Evolutionary conservation across 371 early-diverging fungal genomes (phyloP).

Genomic region (Mortierella sp.): DNA sequence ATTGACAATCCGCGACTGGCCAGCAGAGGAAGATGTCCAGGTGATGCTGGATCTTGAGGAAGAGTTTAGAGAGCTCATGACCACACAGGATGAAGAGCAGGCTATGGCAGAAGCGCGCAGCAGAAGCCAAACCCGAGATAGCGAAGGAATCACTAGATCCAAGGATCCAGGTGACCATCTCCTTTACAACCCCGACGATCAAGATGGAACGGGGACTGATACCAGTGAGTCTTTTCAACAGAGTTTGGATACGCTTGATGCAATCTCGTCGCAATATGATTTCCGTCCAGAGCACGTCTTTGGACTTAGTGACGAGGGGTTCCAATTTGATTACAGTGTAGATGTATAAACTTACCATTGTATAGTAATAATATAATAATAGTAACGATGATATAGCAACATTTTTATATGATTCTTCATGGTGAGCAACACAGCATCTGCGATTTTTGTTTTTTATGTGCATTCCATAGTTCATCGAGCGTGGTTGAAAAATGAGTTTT

Average conservation of each 20-base stretch:
- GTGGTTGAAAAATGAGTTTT: background rate
- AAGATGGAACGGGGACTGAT: constrained; percentile 7
- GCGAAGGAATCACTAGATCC: constrained; percentile 3
- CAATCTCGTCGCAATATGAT: constrained; percentile 9
- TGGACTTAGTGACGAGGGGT: constrained; percentile 42
- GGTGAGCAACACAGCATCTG: too few relatives aligned
- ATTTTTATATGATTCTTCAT: too few relatives aligned
- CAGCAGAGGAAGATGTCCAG: constrained; percentile 38
- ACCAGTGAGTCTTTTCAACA: background rate
- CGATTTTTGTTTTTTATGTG: too few relatives aligned
- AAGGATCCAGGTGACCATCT: constrained; percentile 21
- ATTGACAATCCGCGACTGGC: constrained; percentile 41
- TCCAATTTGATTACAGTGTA: constrained; percentile 44
- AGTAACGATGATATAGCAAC: too few relatives aligned
- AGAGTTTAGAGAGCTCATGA: constrained; percentile 37
- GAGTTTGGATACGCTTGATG: background rate
- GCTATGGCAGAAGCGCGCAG: constrained; percentile 16
- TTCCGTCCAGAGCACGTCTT: constrained; percentile 41
- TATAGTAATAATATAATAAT: too few relatives aligned
- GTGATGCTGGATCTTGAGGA: constrained; percentile 31
- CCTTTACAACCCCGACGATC: constrained; percentile 20
- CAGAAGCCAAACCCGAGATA: constrained; percentile 11
- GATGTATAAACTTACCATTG: constrained; percentile 14
- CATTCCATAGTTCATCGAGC: background rate
- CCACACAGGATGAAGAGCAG: constrained; percentile 25